Conservation (phyloP, 371 early-diverging fungal species). For the Zychaea mexicana region DNA sequence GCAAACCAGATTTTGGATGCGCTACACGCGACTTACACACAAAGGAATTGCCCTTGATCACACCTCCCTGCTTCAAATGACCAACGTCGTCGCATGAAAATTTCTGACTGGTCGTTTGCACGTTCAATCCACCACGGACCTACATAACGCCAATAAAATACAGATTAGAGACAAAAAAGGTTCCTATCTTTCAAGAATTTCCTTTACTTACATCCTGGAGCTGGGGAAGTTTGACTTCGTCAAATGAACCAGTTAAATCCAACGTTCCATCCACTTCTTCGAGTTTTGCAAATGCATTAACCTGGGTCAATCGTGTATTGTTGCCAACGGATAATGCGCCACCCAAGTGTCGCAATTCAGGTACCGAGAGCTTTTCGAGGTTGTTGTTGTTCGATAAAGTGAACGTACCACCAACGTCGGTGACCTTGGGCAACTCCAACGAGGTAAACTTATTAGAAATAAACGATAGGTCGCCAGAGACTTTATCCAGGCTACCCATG, state of each 20-base stretch:
- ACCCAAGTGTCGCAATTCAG: constrained; percentile 46
- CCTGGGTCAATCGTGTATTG: constrained; percentile 37
- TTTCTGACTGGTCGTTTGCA: constrained; percentile 38
- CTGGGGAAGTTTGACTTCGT: constrained; percentile 41
- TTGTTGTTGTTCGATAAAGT: constrained; percentile 49
- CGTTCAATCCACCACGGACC: constrained; percentile 46
- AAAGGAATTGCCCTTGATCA: constrained; percentile 43
- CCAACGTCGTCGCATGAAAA: constrained; percentile 38
- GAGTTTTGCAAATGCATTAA: constrained; percentile 49
- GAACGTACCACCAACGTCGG: constrained; percentile 47
- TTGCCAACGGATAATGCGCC: constrained; percentile 56
- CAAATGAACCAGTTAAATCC: constrained; percentile 55
- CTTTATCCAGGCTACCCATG: constrained; percentile 28
- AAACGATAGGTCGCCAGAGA: constrained; percentile 50
- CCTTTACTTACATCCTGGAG: constrained; percentile 35
- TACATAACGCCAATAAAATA: constrained; percentile 3
- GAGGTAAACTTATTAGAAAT: constrained; percentile 43
- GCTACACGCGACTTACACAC: constrained; percentile 31
- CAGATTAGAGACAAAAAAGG: not conserved
- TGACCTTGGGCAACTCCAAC: constrained; percentile 37
- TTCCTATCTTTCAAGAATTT: not conserved
- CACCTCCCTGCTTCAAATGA: constrained; percentile 28
- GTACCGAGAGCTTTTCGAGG: constrained; percentile 44
- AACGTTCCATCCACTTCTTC: constrained; percentile 55
- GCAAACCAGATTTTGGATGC: constrained; percentile 29